Evolutionary conservation across 2,329 filamentous ascomycete genomes (phyloP).

Genomic region (Cryphonectria carpinicola): DNA sequence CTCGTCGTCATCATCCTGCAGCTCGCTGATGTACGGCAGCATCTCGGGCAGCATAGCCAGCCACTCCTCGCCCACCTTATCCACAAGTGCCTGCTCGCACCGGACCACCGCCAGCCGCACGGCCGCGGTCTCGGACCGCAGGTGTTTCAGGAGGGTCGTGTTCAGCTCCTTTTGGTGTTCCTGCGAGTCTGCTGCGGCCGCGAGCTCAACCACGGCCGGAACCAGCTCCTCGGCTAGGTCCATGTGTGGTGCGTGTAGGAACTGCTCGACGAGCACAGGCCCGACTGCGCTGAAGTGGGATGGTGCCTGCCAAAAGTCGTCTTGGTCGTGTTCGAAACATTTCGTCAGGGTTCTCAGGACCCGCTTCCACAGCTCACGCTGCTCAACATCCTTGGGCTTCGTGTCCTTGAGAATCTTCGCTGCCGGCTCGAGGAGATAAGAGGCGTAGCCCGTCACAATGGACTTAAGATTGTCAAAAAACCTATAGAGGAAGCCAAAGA

Average conservation of each 20-base stretch:
- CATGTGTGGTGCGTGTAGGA: slow-evolving; percentile 51
- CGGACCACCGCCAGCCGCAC: slow-evolving; percentile 82
- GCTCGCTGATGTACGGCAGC: slow-evolving; percentile 91
- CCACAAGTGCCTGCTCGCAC: slow-evolving; percentile 79
- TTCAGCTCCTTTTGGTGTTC: slow-evolving; percentile 94
- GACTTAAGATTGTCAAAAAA: slow-evolving; percentile 90
- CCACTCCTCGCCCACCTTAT: slow-evolving; percentile 90
- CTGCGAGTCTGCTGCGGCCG: slow-evolving; percentile 77
- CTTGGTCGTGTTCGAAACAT: slow-evolving; percentile 87
- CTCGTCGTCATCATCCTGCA: slow-evolving; percentile 97
- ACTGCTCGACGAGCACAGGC: slow-evolving; percentile 70
- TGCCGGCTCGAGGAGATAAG: slow-evolving; percentile 78
- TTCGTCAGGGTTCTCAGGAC: slow-evolving; percentile 73
- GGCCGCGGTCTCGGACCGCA: slow-evolving; percentile 72
- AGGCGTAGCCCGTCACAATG: slow-evolving; percentile 90
- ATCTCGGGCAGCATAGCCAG: slow-evolving; percentile 89
- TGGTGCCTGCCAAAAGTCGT: slow-evolving; percentile 94
- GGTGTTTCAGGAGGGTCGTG: slow-evolving; percentile 72
- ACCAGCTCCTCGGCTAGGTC: slow-evolving; percentile 61
- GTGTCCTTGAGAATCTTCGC: slow-evolving; percentile 62
- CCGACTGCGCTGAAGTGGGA: slow-evolving; percentile 79
- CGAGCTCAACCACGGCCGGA: slow-evolving; percentile 78
- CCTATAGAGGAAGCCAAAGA: slow-evolving; percentile 78
- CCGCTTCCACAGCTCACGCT: slow-evolving; percentile 66
- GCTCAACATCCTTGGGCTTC: slow-evolving; percentile 52